Evolutionary conservation across 345 rosid species (phyloP), one percentile per base, ranked within the genome.

Genomic region (Populus deltoides): DNA sequence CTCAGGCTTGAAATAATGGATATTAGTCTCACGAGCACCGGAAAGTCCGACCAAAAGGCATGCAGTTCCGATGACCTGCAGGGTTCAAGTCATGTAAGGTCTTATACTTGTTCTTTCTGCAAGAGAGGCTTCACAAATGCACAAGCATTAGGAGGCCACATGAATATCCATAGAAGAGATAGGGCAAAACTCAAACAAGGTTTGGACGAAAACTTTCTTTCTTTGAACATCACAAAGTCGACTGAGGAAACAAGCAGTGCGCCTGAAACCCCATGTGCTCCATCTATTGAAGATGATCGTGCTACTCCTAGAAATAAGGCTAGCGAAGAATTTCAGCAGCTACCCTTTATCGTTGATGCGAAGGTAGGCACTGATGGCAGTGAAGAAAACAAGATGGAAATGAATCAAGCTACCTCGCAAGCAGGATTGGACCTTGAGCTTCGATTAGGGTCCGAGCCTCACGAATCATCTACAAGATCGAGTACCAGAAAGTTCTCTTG

Each of bases 111-210:
- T 51, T 45, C 81, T 66, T 82, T 82, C 39, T 82, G 81, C 76
- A 78, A 78, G 76, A 78, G 81, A 78, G 79, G 81, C 15, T 82
- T 82, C 73, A 75, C 81, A 7, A 82, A 63, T 59, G 81, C 85
- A 16, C 81, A 82, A 31, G 85, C 79, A 24, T 62, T 82, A 70
- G 85, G 85, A 62, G 81, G 85, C 24, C 85, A 82, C 55, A 82
- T 82, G 85, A 82, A 82, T 43, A 74, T 82, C 73, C 85, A 82
- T 17, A 82, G 85, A 71, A 78, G 61, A 70, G 85, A 82, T 39
- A 82, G 81, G 66, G 85, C 85, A 20, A 82, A 70, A 79, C 85
- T 82, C 27, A 78, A 59, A 71, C 49, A 78, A 51, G 71, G 68
- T 20, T 47, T 47, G 31, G 62, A 81, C 22, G 85, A 86, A 71